Evolutionary conservation across 441 rosid genomes (phyloP).

Genomic region (Oxalis stricta): DNA sequence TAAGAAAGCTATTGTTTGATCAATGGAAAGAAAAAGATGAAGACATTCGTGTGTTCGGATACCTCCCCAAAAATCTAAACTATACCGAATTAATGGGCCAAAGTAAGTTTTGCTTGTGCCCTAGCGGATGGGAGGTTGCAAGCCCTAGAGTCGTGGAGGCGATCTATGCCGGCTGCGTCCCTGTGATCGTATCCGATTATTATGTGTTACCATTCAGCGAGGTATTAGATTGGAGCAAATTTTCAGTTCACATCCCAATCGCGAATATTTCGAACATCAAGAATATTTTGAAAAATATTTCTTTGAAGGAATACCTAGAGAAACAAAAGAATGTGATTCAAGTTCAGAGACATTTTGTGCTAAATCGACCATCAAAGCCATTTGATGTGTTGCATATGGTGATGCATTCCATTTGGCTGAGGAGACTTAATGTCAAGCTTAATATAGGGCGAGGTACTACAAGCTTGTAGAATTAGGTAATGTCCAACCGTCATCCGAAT

Average conservation of each 20-base stretch:
- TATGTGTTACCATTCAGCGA: conserved; percentile 68
- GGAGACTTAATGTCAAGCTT: conserved; percentile 46
- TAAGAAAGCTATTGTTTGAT: conserved; percentile 31
- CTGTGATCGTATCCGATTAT: conserved; percentile 54
- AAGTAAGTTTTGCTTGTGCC: conserved; percentile 64
- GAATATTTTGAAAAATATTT: conserved; percentile 28
- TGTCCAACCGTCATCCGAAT: too few relatives aligned
- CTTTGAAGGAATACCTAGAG: conserved; percentile 24
- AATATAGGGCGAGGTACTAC: too few relatives aligned
- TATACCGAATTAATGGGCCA: conserved; percentile 42
- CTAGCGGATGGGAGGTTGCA: conserved; percentile 77
- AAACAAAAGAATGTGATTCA: conserved; percentile 34
- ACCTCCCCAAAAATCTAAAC: conserved; percentile 43
- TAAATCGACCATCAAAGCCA: conserved; percentile 56
- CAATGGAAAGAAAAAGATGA: conserved; percentile 49
- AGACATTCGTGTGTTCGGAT: conserved; percentile 30
- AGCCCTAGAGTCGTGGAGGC: conserved; percentile 68
- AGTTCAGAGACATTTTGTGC: conserved; percentile 52
- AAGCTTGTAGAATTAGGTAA: too few relatives aligned
- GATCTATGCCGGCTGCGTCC: conserved; percentile 48
- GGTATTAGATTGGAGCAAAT: conserved; percentile 49
- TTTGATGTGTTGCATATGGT: conserved; percentile 61
- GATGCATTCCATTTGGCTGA: conserved; percentile 69
- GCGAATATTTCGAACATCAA: conserved; percentile 42
- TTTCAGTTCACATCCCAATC: conserved; percentile 45